Conservation (phyloP, 2,329 filamentous ascomycete genomes). For the Leptographium flavum region DNA sequence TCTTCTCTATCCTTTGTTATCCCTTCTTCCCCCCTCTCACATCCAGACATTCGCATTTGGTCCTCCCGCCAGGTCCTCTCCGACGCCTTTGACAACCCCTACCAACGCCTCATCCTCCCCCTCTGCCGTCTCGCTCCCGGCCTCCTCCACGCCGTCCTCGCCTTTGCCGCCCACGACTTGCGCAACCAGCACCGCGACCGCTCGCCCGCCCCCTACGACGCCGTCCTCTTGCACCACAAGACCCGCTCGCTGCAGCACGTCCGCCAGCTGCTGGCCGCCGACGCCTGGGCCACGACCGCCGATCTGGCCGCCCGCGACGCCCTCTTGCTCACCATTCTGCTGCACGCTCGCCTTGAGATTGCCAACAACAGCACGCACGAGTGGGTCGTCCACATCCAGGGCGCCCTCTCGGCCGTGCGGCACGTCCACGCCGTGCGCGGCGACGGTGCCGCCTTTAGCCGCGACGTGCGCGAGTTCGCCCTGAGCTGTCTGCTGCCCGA, state of each 20-base stretch:
- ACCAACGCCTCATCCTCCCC: neutral
- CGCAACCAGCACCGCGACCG: neutral
- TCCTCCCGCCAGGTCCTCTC: neutral
- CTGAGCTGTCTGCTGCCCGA: neutral
- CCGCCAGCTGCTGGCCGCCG: neutral
- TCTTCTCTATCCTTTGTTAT: neutral
- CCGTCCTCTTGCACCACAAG: conserved; percentile 1
- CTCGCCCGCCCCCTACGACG: neutral
- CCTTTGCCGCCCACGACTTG: conserved; percentile 2
- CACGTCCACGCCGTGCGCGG: neutral
- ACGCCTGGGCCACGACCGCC: neutral
- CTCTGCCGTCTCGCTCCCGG: neutral
- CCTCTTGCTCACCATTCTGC: neutral
- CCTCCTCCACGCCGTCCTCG: conserved; percentile 3
- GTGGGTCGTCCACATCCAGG: conserved; percentile 1
- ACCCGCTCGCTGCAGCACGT: neutral
- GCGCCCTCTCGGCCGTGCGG: neutral
- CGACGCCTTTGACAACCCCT: conserved; percentile 1
- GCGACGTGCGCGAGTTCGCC: conserved; percentile 2
- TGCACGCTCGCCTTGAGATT: neutral
- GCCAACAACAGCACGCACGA: conserved; percentile 4
- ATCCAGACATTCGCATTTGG: neutral
- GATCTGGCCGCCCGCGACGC: neutral
- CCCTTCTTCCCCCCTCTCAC: neutral
- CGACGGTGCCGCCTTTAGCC: neutral